Conservation (phyloP, 2,329 filamentous ascomycete genomes). For the Escovopsis sp. region DNA sequence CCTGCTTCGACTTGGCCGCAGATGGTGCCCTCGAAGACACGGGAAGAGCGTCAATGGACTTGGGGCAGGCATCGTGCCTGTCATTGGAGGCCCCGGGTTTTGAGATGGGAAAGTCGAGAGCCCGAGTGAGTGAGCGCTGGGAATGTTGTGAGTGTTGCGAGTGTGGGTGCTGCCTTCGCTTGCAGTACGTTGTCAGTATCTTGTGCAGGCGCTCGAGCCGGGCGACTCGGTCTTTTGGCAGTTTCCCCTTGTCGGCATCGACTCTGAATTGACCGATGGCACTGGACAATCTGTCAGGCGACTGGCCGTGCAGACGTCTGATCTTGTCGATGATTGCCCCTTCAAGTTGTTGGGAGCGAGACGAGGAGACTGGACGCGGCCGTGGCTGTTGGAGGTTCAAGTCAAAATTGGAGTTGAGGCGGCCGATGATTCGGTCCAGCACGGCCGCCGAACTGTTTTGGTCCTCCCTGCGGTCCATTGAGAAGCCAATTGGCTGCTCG, state of each 20-base stretch:
- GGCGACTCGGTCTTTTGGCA: too few species aligned
- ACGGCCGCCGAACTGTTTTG: conserved; percentile 1
- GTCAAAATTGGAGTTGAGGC: conserved; percentile 13
- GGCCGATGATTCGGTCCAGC: conserved; percentile 12
- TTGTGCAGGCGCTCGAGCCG: background rate
- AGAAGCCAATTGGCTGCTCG: too few species aligned
- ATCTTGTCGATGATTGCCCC: conserved; percentile 7
- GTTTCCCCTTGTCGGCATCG: background rate
- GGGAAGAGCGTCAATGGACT: conserved; percentile 6
- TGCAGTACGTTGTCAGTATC: conserved; percentile 6
- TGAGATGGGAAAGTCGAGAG: too few species aligned
- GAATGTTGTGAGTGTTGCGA: too few species aligned
- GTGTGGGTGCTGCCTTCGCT: too few species aligned
- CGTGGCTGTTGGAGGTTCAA: conserved; percentile 13
- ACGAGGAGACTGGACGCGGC: conserved; percentile 9
- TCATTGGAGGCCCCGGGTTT: background rate
- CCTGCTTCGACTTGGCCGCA: background rate
- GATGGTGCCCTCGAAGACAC: conserved; percentile 4
- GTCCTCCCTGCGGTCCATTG: too few species aligned
- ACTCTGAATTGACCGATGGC: conserved; percentile 11
- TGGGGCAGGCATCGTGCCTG: background rate
- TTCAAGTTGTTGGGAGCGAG: conserved; percentile 8
- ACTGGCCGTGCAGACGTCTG: conserved; percentile 9
- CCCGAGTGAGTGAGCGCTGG: too few species aligned
- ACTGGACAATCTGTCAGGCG: conserved; percentile 7